Conservation (phyloP, 73 alveolate genomes). For the Paramecium octaurelia region DNA sequence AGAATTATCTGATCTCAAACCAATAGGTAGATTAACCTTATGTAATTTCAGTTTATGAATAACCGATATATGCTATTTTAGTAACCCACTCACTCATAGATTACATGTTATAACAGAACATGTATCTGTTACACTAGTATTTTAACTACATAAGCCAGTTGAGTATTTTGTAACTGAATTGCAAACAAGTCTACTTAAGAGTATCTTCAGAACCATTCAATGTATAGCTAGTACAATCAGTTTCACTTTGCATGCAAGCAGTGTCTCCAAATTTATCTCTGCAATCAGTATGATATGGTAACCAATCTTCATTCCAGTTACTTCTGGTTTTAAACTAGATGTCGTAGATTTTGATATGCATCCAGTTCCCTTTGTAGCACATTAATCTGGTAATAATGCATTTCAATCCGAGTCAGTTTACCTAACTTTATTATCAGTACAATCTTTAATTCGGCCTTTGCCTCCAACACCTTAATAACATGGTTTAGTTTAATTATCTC, state of each 20-base stretch:
- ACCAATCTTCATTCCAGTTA: background rate
- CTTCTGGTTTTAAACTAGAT: background rate
- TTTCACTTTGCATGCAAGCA: background rate
- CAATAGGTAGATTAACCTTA: background rate
- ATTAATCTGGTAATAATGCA: background rate
- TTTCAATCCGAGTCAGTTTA: background rate
- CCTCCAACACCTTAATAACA: background rate
- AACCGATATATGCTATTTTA: background rate
- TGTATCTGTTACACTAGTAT: background rate
- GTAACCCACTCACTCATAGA: background rate
- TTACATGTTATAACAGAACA: background rate
- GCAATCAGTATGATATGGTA: background rate
- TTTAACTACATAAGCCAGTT: background rate
- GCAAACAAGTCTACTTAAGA: background rate
- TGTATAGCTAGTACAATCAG: background rate
- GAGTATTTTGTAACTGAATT: background rate
- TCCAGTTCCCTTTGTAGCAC: conserved; percentile 20
- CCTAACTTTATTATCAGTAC: background rate
- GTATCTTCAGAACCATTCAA: background rate
- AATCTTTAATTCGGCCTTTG: background rate
- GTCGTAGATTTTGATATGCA: background rate
- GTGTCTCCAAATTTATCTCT: background rate
- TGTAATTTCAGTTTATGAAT: background rate
- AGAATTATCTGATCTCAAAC: background rate
- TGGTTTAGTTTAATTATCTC: background rate